Conservation (phyloP, 495 filamentous ascomycete genomes). For the Hypoxylon trugodes region DNA sequence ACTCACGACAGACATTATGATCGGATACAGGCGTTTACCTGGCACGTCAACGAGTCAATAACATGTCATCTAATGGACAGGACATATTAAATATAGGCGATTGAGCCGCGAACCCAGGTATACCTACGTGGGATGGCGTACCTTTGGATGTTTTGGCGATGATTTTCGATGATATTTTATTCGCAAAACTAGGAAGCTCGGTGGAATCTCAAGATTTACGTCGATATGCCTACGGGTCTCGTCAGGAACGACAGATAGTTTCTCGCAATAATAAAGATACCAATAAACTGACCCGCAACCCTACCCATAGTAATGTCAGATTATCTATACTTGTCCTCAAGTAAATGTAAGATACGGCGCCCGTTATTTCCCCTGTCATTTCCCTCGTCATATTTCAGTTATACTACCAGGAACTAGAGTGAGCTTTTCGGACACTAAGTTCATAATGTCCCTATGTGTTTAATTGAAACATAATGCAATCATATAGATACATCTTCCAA, state of each 20-base stretch:
- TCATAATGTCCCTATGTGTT: neutral
- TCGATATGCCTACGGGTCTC: neutral
- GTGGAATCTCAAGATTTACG: neutral
- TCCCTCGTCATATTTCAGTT: too few relatives aligned
- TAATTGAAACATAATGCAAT: too few relatives aligned
- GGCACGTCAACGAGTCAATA: neutral
- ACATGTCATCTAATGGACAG: too few relatives aligned
- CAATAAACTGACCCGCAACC: conserved; percentile 27
- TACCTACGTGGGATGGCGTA: neutral
- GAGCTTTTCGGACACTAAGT: too few relatives aligned
- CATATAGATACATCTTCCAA: neutral
- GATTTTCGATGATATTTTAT: conserved; percentile 1
- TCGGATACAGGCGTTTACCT: neutral
- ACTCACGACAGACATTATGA: neutral
- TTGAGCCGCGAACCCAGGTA: neutral
- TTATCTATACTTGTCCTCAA: too few relatives aligned
- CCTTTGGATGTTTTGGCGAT: conserved; percentile 2
- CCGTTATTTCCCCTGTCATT: too few relatives aligned
- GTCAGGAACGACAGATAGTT: conserved; percentile 1
- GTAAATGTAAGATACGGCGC: too few relatives aligned
- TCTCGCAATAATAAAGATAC: conserved; percentile 9
- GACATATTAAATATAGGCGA: neutral
- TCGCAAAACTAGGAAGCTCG: neutral
- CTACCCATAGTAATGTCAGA: too few relatives aligned
- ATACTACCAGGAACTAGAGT: too few relatives aligned